Conservation (phyloP, 257 asterid genomes). For the Haberlea rhodopensis region DNA sequence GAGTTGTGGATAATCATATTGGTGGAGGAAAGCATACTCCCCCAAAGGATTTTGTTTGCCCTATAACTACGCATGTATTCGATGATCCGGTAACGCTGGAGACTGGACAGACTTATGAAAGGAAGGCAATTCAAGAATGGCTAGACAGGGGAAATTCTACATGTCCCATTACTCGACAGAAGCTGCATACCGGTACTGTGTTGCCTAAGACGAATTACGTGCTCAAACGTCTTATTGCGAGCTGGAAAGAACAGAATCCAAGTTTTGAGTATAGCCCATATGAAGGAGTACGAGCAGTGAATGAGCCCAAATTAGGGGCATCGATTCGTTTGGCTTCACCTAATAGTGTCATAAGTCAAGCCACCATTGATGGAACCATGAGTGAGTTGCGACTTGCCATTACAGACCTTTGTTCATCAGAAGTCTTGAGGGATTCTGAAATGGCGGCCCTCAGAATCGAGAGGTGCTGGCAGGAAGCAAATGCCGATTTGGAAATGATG, state of each 20-base stretch:
- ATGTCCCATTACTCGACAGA: constrained; percentile 87
- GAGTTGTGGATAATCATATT: constrained; percentile 30
- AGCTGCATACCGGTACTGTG: constrained; percentile 37
- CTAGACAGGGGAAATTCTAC: constrained; percentile 63
- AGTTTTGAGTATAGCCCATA: constrained; percentile 17
- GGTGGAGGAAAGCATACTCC: constrained; percentile 44
- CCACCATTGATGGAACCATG: constrained; percentile 43
- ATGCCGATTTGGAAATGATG: constrained; percentile 32
- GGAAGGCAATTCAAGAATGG: constrained; percentile 85
- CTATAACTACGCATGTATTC: constrained; percentile 68
- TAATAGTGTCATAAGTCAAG: constrained; percentile 50
- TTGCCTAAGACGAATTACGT: constrained; percentile 78
- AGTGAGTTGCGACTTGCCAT: constrained; percentile 54
- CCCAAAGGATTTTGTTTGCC: constrained; percentile 84
- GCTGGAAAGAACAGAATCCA: constrained; percentile 57
- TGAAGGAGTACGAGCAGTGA: constrained; percentile 18
- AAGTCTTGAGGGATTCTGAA: constrained; percentile 60
- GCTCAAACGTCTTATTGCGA: constrained; percentile 77
- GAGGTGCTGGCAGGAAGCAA: constrained; percentile 41
- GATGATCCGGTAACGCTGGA: constrained; percentile 85
- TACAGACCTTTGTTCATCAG: constrained; percentile 61
- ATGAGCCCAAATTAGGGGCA: constrained; percentile 26
- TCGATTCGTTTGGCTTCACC: constrained; percentile 38
- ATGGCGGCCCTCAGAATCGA: constrained; percentile 56
- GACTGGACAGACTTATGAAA: constrained; percentile 79